Percentiles rank a stretch among this genome's conserved stretches.
Conservation (phyloP, 2,329 filamentous ascomycete genomes). For the Colletotrichum coccodes region DNA sequence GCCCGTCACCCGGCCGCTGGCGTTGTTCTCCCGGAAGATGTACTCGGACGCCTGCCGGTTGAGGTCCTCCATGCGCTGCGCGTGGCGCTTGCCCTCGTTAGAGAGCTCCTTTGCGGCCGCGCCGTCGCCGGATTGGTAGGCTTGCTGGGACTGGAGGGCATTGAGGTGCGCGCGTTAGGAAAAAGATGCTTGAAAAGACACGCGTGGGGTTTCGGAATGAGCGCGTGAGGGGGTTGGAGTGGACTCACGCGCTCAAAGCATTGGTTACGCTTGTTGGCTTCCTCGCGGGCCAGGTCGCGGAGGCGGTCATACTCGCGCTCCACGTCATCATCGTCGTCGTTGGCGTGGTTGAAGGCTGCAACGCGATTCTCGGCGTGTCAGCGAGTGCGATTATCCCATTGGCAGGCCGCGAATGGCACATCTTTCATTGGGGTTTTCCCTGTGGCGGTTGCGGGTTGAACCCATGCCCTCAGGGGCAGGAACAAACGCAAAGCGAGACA, state of each 20-base stretch:
- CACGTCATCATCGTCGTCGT: slow-evolving; percentile 69
- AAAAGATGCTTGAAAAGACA: not conserved
- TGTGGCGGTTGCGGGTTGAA: slow-evolving; percentile 11
- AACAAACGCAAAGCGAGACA: slow-evolving; percentile 1
- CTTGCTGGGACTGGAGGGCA: slow-evolving; percentile 71
- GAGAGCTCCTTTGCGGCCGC: slow-evolving; percentile 84
- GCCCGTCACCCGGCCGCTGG: slow-evolving; percentile 74
- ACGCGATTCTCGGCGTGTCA: not conserved
- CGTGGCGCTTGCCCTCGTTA: slow-evolving; percentile 87
- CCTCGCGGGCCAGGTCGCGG: slow-evolving; percentile 82
- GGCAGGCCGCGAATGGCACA: not conserved
- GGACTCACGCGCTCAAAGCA: slow-evolving; percentile 77
- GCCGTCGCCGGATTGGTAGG: slow-evolving; percentile 86
- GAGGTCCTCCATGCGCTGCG: slow-evolving; percentile 84
- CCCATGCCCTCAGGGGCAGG: slow-evolving; percentile 9
- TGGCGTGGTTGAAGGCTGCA: slow-evolving; percentile 79
- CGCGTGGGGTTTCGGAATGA: not conserved
- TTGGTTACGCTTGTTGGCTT: slow-evolving; percentile 80
- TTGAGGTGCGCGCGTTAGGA: not conserved
- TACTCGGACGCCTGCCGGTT: slow-evolving; percentile 92
- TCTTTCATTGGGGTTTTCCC: not conserved
- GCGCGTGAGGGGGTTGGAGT: not conserved
- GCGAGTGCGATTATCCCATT: not conserved
- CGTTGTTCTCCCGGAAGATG: slow-evolving; percentile 97
- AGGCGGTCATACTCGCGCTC: slow-evolving; percentile 94